Conservation (phyloP, 495 filamentous ascomycete genomes). For the Tuber borchii region DNA sequence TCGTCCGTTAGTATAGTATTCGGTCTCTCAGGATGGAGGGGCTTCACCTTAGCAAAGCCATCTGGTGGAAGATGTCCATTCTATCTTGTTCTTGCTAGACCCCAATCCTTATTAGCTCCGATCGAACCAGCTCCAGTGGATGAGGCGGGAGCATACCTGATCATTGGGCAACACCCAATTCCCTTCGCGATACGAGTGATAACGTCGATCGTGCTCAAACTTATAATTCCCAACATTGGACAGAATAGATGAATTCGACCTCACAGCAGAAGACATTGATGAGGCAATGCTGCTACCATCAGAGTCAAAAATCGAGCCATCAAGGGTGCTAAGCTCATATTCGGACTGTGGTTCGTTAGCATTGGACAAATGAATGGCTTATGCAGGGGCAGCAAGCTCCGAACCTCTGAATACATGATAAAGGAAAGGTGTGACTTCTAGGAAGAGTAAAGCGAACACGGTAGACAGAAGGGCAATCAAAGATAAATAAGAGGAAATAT, state of each 20-base stretch:
- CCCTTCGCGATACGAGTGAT: conserved; percentile 39
- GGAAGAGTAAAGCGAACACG: neutral
- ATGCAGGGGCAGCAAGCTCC: neutral
- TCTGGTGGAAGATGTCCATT: conserved; percentile 38
- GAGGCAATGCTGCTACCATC: conserved; percentile 14
- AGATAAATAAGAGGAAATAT: neutral
- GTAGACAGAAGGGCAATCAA: neutral
- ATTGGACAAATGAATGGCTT: neutral
- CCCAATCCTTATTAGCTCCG: conserved; percentile 1
- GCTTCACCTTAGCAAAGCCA: conserved; percentile 31
- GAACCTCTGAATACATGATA: neutral
- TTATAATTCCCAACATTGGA: conserved; percentile 35
- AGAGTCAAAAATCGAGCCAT: neutral
- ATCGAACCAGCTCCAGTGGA: neutral
- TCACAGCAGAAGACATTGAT: conserved; percentile 30
- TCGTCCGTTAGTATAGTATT: neutral
- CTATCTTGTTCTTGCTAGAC: conserved; percentile 38
- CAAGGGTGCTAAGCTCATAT: neutral
- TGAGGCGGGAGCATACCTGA: conserved; percentile 20
- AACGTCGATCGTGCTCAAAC: conserved; percentile 38
- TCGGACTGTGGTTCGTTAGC: neutral
- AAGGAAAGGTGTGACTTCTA: neutral
- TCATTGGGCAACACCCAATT: conserved; percentile 40
- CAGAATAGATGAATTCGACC: conserved; percentile 27
- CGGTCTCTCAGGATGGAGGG: neutral